Evolutionary conservation across 495 filamentous ascomycete genomes (phyloP).

Genomic region (Neurospora sp.): DNA sequence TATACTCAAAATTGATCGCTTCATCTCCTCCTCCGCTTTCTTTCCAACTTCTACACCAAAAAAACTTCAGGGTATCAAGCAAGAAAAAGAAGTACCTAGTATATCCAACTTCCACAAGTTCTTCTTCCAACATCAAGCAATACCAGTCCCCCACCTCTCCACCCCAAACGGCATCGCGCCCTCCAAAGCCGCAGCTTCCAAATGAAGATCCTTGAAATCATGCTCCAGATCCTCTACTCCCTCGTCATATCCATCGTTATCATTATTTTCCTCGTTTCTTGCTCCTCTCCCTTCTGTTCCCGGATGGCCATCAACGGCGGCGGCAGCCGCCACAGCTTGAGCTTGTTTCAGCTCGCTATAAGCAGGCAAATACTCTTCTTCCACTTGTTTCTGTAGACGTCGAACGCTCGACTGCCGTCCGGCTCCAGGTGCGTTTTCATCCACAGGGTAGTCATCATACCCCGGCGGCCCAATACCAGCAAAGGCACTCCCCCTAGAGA

Average conservation of each 20-base stretch:
- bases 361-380: rapidly evolving
- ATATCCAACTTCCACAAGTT: neutral
- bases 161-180: neutral
- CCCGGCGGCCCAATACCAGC: neutral
- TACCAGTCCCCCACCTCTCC: neutral
- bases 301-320: neutral
- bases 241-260: neutral
- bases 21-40: neutral
- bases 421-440: neutral
- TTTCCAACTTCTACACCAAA: neutral
- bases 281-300: neutral
- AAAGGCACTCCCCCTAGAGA: neutral
- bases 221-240: neutral
- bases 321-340: neutral
- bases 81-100: neutral
- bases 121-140: neutral
- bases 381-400: neutral
- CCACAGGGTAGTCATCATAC: neutral
- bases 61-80: neutral
- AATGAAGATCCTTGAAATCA: neutral
- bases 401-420: neutral
- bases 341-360: neutral
- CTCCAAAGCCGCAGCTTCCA: neutral
- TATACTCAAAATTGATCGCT: neutral
- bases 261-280: neutral